Conservation (phyloP, 352 stramenopile genomes). For the Thalassiosira hispida region DNA sequence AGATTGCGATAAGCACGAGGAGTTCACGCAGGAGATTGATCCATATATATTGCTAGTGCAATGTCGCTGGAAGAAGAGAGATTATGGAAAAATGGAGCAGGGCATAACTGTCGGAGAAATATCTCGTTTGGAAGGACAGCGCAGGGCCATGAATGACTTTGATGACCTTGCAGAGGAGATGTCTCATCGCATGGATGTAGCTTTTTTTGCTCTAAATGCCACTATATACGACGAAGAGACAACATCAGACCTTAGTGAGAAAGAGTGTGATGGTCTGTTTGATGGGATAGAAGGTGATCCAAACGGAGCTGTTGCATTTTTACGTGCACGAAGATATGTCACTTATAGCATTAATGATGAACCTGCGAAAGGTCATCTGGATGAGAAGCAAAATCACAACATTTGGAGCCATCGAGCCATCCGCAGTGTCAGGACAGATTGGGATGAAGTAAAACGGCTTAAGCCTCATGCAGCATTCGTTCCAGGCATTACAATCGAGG, state of each 20-base stretch:
- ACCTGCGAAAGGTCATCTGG: neutral
- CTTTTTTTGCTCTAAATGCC: slow-evolving; percentile 50
- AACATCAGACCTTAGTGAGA: neutral
- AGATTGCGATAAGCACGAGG: neutral
- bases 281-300: slow-evolving; percentile 2
- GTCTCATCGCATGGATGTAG: slow-evolving; percentile 53
- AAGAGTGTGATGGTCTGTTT: slow-evolving; percentile 27
- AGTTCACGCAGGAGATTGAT: slow-evolving; percentile 51
- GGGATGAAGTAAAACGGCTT: slow-evolving; percentile 24
- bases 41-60: slow-evolving; percentile 57
- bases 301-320: slow-evolving; percentile 35
- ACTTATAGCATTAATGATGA: slow-evolving; percentile 18
- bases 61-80: slow-evolving; percentile 31
- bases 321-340: slow-evolving; percentile 30
- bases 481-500: slow-evolving; percentile 3
- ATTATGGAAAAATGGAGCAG: slow-evolving; percentile 1
- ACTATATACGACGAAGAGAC: neutral
- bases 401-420: slow-evolving; percentile 28
- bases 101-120: neutral
- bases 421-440: slow-evolving; percentile 44
- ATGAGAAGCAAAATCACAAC: slow-evolving; percentile 5
- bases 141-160: slow-evolving; percentile 39
- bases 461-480: slow-evolving; percentile 26
- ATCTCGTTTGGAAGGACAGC: neutral
- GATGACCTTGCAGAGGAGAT: slow-evolving; percentile 55